A percentile compares a stretch with the other conserved stretches of the same genome.
phyloP scores from a whole-genome alignment of 805 yeast species.

The Kodamaea laetipori region DNA sequence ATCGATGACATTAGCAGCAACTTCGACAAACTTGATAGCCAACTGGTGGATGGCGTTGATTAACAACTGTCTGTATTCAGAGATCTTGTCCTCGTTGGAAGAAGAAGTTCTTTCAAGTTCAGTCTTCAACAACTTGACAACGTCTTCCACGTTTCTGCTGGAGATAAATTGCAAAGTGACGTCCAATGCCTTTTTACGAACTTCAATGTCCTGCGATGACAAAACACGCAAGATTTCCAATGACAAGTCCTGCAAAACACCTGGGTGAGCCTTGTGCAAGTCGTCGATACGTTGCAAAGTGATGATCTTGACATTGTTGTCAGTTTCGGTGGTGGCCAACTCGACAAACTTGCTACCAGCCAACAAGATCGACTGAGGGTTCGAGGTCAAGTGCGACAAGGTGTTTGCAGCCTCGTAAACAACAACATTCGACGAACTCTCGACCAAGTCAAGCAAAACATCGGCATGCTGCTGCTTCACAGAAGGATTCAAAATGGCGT shows the following conservation, averaged over 20 bases:
- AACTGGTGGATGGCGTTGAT: conserved; percentile 86
- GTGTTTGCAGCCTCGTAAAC: conserved; percentile 91
- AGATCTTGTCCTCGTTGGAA: conserved; percentile 73
- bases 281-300: conserved; percentile 84
- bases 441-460: conserved; percentile 72
- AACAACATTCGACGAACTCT: conserved; percentile 69
- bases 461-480: conserved; percentile 72
- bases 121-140: conserved; percentile 85
- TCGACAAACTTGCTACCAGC: conserved; percentile 88
- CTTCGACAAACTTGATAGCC: conserved; percentile 86
- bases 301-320: conserved; percentile 90
- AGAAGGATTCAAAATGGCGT: conserved; percentile 63
- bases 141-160: conserved; percentile 90
- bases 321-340: conserved; percentile 89
- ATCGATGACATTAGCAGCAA: conserved; percentile 88
- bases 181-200: conserved; percentile 82
- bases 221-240: conserved; percentile 85
- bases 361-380: conserved; percentile 65
- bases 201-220: conserved; percentile 87
- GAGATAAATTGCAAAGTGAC: conserved; percentile 81
- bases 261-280: conserved; percentile 73
- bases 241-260: conserved; percentile 78
- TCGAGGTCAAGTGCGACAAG: conserved; percentile 58
- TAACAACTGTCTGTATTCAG: conserved; percentile 85
- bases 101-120: conserved; percentile 78